Base-by-base conservation (phyloP, 495 filamentous ascomycete species). In the Achaetomiella virescens region DNA sequence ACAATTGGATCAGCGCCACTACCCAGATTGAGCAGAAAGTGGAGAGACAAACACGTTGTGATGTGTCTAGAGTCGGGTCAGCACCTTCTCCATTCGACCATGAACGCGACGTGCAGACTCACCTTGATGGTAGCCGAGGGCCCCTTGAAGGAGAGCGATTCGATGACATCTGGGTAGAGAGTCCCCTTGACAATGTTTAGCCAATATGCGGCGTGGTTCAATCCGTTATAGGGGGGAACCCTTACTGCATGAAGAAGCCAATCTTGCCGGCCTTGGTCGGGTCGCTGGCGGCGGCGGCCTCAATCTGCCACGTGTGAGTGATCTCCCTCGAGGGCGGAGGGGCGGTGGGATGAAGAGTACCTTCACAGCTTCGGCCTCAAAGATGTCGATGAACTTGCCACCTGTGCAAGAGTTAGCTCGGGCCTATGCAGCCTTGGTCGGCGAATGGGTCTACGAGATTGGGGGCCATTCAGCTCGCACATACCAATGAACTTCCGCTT, bases 401-500 rank as follows among this genome's bases (percentile, higher is more conserved):
- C 57, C 57, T 60, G 46, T 22, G 20, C 8, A 25, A 7, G 22
- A 15, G 59, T 66, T 55, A 62, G 60, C 31, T 27, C 31, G 15
- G 22, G 1, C 6, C n/a, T 12, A 22, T 24, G 11, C 6, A 5
- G 3, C 14, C 40, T 18, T 40, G 18, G 25, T 22, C 21, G 17
- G 8, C 17, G 14, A 21, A 20, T 31, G 9, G 31, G 29, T 2
- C 9, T 20, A 35, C 6, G 15, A 15, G 45, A 3, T n/a, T 15
- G 29, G 7, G 18, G 33, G 2, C 25, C 44, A 12, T 11, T 18
- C 45, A 25, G 38, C 15, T n/a, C 22, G 22, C 37, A 54, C 50
- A 35, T 71, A 75, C 69, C 92, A 63, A 98, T 97, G 63, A 97
- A 83, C 75, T 93, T 97, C 25, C 92, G 81, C 79, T 98, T 98